These are phyloP conservation scores for Claviceps spartinae DNA, from an alignment of 2,329 filamentous ascomycete species.

Conservation along the genomic window DNA sequence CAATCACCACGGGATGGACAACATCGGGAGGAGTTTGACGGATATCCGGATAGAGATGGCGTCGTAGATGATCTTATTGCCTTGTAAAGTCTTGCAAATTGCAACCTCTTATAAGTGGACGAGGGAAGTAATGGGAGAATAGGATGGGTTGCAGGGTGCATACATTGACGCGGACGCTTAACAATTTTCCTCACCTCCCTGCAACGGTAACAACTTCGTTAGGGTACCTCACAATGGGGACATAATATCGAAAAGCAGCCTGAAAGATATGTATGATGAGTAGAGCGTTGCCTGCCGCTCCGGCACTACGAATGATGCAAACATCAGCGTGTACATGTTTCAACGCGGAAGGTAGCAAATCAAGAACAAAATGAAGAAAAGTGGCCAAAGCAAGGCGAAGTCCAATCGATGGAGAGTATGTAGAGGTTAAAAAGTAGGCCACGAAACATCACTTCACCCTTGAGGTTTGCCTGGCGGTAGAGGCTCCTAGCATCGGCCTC, in stretches of 20 bases:
- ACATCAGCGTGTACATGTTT: too few species aligned
- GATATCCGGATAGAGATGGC: neutral
- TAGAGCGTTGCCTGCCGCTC: neutral
- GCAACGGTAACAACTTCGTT: neutral
- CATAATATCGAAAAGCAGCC: neutral
- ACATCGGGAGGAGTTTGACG: neutral
- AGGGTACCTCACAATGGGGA: neutral
- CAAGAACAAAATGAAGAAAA: neutral
- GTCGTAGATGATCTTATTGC: slow-evolving; percentile 3
- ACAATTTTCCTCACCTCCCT: neutral
- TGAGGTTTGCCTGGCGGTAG: neutral
- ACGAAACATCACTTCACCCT: neutral
- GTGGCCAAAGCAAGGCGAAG: neutral
- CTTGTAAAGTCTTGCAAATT: neutral
- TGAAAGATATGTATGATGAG: neutral
- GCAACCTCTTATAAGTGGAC: neutral
- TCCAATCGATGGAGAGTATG: neutral
- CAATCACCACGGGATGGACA: slow-evolving; percentile 2
- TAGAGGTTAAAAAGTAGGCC: neutral
- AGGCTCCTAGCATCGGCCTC: neutral
- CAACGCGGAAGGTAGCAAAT: too few species aligned
- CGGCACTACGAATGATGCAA: neutral
- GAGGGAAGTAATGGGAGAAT: neutral
- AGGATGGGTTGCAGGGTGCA: neutral
- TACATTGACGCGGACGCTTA: neutral